Percentiles rank a stretch among this genome's conserved stretches.
These are phyloP conservation scores for Dictyophora rubrovolvata DNA, from an alignment of 768 basidiomycete species.

Conservation along the genomic window DNA sequence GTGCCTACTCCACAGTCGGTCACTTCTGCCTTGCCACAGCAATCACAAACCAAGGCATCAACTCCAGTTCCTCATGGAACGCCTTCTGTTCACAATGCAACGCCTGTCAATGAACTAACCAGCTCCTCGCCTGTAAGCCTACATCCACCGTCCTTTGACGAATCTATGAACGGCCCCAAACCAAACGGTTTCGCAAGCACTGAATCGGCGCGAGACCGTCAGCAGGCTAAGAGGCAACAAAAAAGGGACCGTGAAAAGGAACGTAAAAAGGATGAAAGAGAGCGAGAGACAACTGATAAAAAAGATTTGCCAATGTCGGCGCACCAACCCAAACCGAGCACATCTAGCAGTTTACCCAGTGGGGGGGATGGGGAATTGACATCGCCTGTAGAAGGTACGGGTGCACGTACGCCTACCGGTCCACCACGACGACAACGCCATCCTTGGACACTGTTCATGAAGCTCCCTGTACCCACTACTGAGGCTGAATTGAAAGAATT, in stretches of 20 bases:
- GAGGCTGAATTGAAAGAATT: slow-evolving; percentile 68
- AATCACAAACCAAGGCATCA: slow-evolving; percentile 22
- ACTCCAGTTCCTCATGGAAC: slow-evolving; percentile 24
- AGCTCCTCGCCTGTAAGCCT: slow-evolving; percentile 24
- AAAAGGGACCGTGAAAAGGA: slow-evolving; percentile 46
- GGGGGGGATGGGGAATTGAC: slow-evolving; percentile 3
- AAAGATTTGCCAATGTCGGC: slow-evolving; percentile 15
- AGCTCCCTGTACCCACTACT: slow-evolving; percentile 39
- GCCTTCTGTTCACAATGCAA: slow-evolving; percentile 19
- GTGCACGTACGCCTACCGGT: slow-evolving; percentile 62
- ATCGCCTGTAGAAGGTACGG: slow-evolving; percentile 28
- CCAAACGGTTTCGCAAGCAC: slow-evolving; percentile 26
- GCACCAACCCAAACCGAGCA: slow-evolving; percentile 14
- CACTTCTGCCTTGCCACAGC: slow-evolving; percentile 38
- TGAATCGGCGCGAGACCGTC: slow-evolving; percentile 23
- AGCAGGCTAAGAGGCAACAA: slow-evolving; percentile 37
- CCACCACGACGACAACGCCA: slow-evolving; percentile 38
- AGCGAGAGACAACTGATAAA: slow-evolving; percentile 32
- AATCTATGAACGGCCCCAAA: slow-evolving; percentile 15
- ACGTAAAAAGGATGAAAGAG: slow-evolving; percentile 55
- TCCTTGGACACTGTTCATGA: slow-evolving; percentile 83
- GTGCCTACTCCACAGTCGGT: slow-evolving; percentile 51
- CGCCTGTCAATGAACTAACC: slow-evolving; percentile 26
- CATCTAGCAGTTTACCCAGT: slow-evolving; percentile 17
- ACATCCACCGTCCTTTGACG: slow-evolving; percentile 8